Conservation (phyloP, 192 early-diverging fungal genomes). For the Pilaira anomala region DNA sequence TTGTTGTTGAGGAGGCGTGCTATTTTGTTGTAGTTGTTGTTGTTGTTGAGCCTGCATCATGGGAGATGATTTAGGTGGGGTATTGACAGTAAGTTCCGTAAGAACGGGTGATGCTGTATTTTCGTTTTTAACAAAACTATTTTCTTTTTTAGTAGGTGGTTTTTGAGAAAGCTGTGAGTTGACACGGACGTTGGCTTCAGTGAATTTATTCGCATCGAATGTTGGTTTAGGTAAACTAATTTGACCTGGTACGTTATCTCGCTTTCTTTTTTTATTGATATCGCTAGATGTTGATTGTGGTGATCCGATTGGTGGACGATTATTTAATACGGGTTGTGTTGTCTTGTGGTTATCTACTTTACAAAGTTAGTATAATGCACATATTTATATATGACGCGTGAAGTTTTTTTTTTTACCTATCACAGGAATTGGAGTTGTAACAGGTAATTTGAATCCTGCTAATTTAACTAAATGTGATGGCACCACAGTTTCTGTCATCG, state of each 20-base stretch:
- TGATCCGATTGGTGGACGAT: background rate
- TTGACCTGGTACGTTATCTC: conserved; percentile 34
- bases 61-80: conserved; percentile 28
- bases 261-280: conserved; percentile 33
- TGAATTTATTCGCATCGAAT: conserved; percentile 26
- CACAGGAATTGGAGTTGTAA: background rate
- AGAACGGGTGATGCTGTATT: background rate
- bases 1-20: conserved; percentile 5
- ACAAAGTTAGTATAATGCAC: background rate
- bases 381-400: background rate
- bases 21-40: background rate
- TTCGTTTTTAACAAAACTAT: background rate
- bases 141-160: background rate
- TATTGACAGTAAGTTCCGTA: conserved; percentile 16
- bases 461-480: conserved; percentile 45
- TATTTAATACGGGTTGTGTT: background rate
- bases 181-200: conserved; percentile 19
- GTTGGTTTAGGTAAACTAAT: conserved; percentile 33
- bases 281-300: conserved; percentile 26
- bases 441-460: conserved; percentile 48
- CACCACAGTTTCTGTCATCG: conserved; percentile 29
- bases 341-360: background rate
- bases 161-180: background rate
- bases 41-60: conserved; percentile 1
- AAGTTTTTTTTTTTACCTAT: background rate